These are phyloP conservation scores for Boehmeria nivea DNA, from an alignment of 306 rosid genomes.

Conservation along the genomic window DNA sequence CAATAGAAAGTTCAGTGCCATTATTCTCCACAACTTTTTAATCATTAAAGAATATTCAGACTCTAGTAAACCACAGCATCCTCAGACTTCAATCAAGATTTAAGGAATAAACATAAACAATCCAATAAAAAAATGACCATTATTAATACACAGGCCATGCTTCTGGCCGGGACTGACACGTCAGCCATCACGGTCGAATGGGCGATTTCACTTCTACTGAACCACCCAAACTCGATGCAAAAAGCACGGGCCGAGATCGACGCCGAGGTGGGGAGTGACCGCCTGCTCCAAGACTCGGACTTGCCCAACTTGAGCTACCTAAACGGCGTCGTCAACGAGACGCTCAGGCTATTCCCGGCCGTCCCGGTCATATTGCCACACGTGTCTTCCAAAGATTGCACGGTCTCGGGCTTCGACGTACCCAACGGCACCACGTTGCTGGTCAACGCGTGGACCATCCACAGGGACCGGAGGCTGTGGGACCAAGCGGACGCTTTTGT, in stretches of 20 bases:
- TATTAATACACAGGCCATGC: slow-evolving; percentile 7
- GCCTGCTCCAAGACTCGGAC: slow-evolving; percentile 7
- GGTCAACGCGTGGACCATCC: slow-evolving; percentile 20
- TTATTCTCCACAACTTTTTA: too few relatives aligned
- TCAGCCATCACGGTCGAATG: slow-evolving; percentile 28
- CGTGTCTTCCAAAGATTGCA: slow-evolving; percentile 20
- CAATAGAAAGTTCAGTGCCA: too few relatives aligned
- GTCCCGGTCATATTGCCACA: slow-evolving; percentile 18
- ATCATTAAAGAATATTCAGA: too few relatives aligned
- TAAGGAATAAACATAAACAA: too few relatives aligned
- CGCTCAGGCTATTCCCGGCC: slow-evolving; percentile 13
- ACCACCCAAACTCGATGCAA: slow-evolving; percentile 30
- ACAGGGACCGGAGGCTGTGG: slow-evolving; percentile 26
- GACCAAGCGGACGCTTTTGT: slow-evolving; percentile 17
- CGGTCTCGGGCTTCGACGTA: slow-evolving; percentile 4
- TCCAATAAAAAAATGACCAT: too few relatives aligned
- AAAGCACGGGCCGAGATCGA: slow-evolving; percentile 20
- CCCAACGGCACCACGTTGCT: slow-evolving; percentile 14
- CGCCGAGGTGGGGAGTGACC: slow-evolving; percentile 11
- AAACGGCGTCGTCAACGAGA: slow-evolving; percentile 12
- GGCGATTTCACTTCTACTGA: slow-evolving; percentile 36
- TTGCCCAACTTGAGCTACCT: slow-evolving; percentile 22
- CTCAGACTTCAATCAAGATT: too few relatives aligned
- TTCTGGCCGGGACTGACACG: slow-evolving; percentile 31
- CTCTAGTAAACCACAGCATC: too few relatives aligned